Conservation (phyloP, 768 basidiomycete species). For the Psilocybe cubensis region DNA sequence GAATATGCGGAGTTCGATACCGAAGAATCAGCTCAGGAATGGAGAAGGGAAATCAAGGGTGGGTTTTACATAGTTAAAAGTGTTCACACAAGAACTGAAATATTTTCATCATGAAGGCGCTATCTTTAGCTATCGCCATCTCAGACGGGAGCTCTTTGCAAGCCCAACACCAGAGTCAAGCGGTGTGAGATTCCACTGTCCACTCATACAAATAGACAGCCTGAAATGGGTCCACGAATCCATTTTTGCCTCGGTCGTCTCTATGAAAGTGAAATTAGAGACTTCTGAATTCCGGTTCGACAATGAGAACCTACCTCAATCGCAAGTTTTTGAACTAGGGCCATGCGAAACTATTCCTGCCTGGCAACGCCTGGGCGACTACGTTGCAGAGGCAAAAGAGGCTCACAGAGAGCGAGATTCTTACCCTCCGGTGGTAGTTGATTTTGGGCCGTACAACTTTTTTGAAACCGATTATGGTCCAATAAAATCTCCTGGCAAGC, state of each 20-base stretch:
- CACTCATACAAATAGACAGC: constrained; percentile 40
- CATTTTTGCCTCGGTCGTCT: constrained; percentile 29
- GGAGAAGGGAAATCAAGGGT: constrained; percentile 53
- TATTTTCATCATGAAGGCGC: constrained; percentile 33
- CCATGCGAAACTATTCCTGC: constrained; percentile 24
- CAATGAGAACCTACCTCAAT: constrained; percentile 21
- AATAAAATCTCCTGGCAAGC: background rate
- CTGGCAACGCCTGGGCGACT: constrained; percentile 31
- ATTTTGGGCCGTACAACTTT: constrained; percentile 45
- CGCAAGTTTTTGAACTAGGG: constrained; percentile 33
- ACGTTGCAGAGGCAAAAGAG: constrained; percentile 32
- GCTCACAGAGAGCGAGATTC: constrained; percentile 8
- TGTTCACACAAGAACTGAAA: background rate
- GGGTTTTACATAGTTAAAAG: constrained; percentile 2
- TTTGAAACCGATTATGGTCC: constrained; percentile 22
- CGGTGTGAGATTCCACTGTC: constrained; percentile 49
- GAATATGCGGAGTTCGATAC: constrained; percentile 58
- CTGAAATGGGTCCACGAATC: constrained; percentile 25
- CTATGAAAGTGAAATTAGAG: constrained; percentile 26
- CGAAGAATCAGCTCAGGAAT: constrained; percentile 52
- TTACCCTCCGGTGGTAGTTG: constrained; percentile 36
- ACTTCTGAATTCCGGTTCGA: constrained; percentile 21
- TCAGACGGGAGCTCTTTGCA: constrained; percentile 36
- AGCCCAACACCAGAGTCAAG: constrained; percentile 30
- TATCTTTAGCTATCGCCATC: constrained; percentile 48